Conservation (phyloP, 306 rosid genomes). For the Styphnolobium japonicum region DNA sequence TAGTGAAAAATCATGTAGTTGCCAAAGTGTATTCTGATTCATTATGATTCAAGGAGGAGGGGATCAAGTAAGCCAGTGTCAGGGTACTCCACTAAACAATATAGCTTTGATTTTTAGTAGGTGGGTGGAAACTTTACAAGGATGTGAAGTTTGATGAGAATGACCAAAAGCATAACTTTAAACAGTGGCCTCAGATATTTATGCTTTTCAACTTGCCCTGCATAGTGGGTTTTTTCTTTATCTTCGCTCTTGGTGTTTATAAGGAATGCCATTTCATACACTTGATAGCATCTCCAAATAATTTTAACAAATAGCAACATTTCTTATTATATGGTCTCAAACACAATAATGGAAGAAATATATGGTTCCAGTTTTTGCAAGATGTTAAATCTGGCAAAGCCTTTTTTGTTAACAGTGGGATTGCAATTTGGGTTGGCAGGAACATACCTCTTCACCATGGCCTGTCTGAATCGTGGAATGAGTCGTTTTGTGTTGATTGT, state of each 20-base stretch:
- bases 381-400: constrained; percentile 40
- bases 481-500: constrained; percentile 63
- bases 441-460: constrained; percentile 53
- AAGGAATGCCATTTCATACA: constrained; percentile 11
- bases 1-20: not conserved
- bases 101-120: not conserved
- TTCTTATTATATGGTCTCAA: not conserved
- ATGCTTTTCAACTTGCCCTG: constrained; percentile 9
- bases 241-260: not conserved
- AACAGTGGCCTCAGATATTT: not conserved
- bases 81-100: constrained; percentile 26
- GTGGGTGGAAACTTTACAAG: constrained; percentile 15
- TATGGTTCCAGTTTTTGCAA: not conserved
- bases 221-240: constrained; percentile 27
- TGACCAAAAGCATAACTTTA: constrained; percentile 10
- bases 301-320: not conserved
- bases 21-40: constrained; percentile 39
- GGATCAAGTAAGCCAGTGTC: not conserved
- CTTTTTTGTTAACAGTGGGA: constrained; percentile 54
- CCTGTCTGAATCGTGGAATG: constrained; percentile 59
- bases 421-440: constrained; percentile 72
- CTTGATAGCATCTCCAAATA: not conserved
- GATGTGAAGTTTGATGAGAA: not conserved
- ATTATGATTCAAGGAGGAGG: not conserved
- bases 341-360: not conserved